Conservation (phyloP, 495 filamentous ascomycete genomes). For the Neurospora sp. region DNA sequence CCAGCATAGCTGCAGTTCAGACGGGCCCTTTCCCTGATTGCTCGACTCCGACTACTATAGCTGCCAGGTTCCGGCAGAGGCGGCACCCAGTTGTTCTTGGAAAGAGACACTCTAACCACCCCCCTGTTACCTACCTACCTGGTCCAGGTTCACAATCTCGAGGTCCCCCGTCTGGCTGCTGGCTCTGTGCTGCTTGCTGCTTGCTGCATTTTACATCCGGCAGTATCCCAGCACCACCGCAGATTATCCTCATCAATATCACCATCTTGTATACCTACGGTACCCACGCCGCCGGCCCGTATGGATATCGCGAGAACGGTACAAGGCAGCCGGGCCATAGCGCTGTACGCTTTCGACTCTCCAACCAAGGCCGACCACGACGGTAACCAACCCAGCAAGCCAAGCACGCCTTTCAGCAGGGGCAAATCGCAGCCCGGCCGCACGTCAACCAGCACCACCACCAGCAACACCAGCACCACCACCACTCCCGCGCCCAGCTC, state of each 20-base stretch:
- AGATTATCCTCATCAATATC: background rate
- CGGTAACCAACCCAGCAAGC: background rate
- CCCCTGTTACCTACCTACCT: conserved; percentile 4
- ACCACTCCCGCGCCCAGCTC: conserved; percentile 1
- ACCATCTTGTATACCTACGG: background rate
- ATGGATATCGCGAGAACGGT: background rate
- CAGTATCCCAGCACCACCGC: background rate
- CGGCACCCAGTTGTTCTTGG: background rate
- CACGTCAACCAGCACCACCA: background rate
- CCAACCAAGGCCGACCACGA: background rate
- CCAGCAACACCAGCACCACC: conserved; percentile 1
- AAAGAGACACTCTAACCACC: background rate
- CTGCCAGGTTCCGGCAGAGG: conserved; percentile 13
- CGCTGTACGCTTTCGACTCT: background rate
- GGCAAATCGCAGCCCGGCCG: background rate
- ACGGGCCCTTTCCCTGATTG: conserved; percentile 9
- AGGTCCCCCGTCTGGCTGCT: background rate
- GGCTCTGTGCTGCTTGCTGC: conserved; percentile 5
- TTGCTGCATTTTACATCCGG: background rate
- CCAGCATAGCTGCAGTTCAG: conserved; percentile 10
- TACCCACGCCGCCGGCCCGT: background rate
- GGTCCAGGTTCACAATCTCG: background rate
- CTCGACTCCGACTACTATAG: background rate
- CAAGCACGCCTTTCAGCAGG: background rate
- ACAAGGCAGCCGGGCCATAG: background rate